phyloP scores from a whole-genome alignment of 257 asterid genomes.

The Salvia hispanica region DNA sequence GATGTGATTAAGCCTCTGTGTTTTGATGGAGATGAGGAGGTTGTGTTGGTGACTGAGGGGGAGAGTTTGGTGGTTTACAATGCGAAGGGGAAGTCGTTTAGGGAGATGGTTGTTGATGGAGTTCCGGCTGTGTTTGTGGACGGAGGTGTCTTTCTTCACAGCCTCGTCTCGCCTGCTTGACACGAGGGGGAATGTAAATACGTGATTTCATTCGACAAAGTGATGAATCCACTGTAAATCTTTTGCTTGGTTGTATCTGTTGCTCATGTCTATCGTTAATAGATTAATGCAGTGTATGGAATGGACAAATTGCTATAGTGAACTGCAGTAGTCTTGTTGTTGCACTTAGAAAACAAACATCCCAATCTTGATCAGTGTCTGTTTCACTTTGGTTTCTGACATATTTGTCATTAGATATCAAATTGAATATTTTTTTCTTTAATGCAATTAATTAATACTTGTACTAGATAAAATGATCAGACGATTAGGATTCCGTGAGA shows the following conservation, averaged over 20 bases:
- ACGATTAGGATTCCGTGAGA: no score
- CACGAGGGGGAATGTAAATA: neutral
- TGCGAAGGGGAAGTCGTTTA: slow-evolving; percentile 18
- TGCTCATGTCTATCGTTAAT: no score
- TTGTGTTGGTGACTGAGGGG: slow-evolving; percentile 30
- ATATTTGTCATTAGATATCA: no score
- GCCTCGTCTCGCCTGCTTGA: slow-evolving; percentile 32
- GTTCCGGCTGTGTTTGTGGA: slow-evolving; percentile 20
- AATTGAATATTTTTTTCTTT: no score
- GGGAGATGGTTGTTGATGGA: slow-evolving; percentile 37
- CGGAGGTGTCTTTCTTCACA: slow-evolving; percentile 37
- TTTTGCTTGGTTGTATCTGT: neutral
- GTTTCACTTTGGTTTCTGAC: no score
- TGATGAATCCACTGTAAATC: no score
- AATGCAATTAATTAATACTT: no score
- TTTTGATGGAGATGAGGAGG: slow-evolving; percentile 35
- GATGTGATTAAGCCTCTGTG: slow-evolving; percentile 11
- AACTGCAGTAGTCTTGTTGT: neutral
- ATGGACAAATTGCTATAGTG: neutral
- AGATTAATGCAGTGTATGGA: neutral
- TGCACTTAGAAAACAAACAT: no score
- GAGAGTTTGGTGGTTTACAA: slow-evolving; percentile 25
- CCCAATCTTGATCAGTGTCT: no score
- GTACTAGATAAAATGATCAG: no score
- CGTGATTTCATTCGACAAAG: no score